Evolutionary conservation across 164 flowering plant species (phyloP).

Genomic region (Magnolia sinica): DNA sequence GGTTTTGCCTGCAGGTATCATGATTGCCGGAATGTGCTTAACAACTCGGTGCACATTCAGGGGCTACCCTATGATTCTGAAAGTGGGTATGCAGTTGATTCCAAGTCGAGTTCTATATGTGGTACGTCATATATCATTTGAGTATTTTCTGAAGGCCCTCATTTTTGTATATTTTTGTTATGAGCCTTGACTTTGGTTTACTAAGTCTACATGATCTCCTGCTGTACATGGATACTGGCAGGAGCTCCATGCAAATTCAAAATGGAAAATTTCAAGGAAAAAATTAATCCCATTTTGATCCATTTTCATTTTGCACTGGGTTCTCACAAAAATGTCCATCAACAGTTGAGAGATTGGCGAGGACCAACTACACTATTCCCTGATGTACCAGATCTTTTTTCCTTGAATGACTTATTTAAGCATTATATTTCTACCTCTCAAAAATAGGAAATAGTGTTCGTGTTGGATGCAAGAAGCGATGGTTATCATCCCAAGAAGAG

Average conservation of each 20-base stretch:
- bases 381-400: neutral
- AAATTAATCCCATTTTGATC: neutral
- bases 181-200: neutral
- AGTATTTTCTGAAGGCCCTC: neutral
- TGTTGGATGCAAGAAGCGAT: slow-evolving; percentile 2
- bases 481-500: neutral
- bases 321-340: neutral
- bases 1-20: neutral
- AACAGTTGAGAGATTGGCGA: neutral
- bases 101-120: neutral
- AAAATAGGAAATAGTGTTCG: neutral
- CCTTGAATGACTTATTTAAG: neutral
- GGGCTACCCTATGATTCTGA: neutral
- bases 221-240: no score
- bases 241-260: neutral
- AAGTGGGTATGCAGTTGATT: neutral
- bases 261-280: neutral
- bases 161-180: no score
- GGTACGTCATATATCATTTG: neutral
- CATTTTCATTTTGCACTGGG: neutral
- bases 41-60: neutral
- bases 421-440: neutral
- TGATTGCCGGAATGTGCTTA: neutral
- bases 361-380: neutral
- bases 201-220: no score